Conservation (phyloP, 208 protist species). For the Acanthamoeba royreba region DNA sequence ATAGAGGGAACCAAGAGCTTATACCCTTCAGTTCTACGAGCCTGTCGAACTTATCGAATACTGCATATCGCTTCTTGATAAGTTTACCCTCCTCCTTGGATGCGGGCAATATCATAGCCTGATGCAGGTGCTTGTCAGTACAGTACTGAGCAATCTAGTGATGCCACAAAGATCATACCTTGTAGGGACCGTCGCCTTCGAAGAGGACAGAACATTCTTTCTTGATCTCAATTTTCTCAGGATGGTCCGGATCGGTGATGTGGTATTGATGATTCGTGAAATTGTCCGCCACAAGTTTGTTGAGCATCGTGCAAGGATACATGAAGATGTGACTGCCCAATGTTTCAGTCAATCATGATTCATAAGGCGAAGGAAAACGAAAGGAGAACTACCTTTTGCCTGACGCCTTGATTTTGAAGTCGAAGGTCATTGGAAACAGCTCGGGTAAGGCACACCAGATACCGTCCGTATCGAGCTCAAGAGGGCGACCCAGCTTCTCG, state of each 20-base stretch:
- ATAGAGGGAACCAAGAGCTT: neutral
- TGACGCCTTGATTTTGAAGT: conserved; percentile 76
- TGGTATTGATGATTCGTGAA: conserved; percentile 99
- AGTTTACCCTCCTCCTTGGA: conserved; percentile 96
- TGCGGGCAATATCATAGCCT: conserved; percentile 98
- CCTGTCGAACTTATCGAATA: conserved; percentile 96
- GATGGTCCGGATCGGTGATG: conserved; percentile 52
- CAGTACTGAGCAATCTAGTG: neutral
- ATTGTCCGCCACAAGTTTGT: conserved; percentile 94
- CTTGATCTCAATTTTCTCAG: conserved; percentile 18
- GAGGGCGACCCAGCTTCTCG: conserved; percentile 95
- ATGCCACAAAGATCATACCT: neutral
- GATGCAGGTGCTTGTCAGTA: neutral
- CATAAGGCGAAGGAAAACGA: neutral
- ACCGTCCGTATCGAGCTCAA: conserved; percentile 99
- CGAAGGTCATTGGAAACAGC: conserved; percentile 96
- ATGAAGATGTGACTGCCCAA: conserved; percentile 67
- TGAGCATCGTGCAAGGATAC: conserved; percentile 98
- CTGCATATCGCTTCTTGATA: conserved; percentile 99
- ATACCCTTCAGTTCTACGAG: conserved; percentile 99
- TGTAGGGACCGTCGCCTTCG: conserved; percentile 99
- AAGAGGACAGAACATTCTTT: conserved; percentile 99
- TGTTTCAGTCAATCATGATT: neutral
- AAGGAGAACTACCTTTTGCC: conserved; percentile 70
- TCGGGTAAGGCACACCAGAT: conserved; percentile 99